Evolutionary conservation across 192 early-diverging fungal genomes (phyloP), one percentile per base, ranked within the genome.

Genomic region (Coemansia sp.): DNA sequence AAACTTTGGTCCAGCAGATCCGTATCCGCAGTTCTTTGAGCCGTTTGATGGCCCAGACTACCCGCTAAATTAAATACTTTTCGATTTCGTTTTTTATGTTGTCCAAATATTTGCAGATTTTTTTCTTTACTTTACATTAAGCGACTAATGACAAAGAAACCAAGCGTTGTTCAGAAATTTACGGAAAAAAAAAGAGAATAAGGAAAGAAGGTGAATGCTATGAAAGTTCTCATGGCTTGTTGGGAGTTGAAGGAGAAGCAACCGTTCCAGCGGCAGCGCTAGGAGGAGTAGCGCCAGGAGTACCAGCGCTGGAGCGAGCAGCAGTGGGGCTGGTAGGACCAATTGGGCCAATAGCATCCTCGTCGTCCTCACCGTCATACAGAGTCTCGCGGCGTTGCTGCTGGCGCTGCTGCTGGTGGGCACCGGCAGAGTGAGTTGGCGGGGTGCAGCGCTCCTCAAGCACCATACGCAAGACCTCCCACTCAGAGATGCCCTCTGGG

Each of bases 401-500:
- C 46, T 62, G 51, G 36, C 34, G 64, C 41, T 62, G 69, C 11
- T 29, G 66, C 46, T 39, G 63, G 15, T 46, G 53, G 14, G 10
- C 51, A n/a, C 19, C 27, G 7, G 59, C 61, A 12, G 27, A 31
- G 31, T 50, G 41, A 1, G 66, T 51, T 32, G 78, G 78, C 14
- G 75, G 74, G 9, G 73, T 75, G 69, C 81, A 83, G 17, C 81
- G 72, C 46, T 83, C 81, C 41, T 75, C 64, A 23, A 83, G 73
- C 29, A 83, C 76, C 6, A 62, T 67, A 23, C 73, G 68, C 66
- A 83, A 63, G 0, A 78, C 65, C 55, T 83, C 76, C 81, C 76
- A 78, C 67, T 77, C 81, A 1, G 71, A 75, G 1, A 83, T 36
- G 32, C 70, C 76, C 64, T 83, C 76, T 0, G 94, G 93, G 17